phyloP scores from a whole-genome alignment of 805 yeast genomes.

The Torulaspora indica region DNA sequence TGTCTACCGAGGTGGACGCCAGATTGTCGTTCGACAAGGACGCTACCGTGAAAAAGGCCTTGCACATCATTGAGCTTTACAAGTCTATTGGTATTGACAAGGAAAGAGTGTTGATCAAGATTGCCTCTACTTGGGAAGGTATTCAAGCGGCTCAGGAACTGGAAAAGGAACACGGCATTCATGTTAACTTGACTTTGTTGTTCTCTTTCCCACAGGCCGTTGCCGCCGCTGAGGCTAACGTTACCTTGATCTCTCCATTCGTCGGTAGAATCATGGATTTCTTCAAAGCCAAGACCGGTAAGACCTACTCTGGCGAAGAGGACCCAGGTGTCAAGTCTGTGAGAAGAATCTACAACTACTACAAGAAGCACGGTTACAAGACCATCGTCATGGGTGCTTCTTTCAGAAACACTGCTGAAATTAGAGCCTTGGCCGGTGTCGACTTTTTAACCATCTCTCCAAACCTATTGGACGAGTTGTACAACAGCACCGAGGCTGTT shows the following conservation, averaged over 20 bases:
- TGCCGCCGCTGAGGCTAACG: slow-evolving; percentile 97
- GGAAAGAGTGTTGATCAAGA: slow-evolving; percentile 90
- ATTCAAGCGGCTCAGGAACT: slow-evolving; percentile 96
- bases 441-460: slow-evolving; percentile 96
- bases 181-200: slow-evolving; percentile 90
- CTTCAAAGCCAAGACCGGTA: slow-evolving; percentile 92
- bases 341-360: slow-evolving; percentile 86
- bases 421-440: slow-evolving; percentile 93
- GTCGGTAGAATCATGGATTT: slow-evolving; percentile 99
- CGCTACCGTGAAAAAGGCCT: slow-evolving; percentile 90
- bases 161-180: slow-evolving; percentile 85
- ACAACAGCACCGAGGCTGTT: slow-evolving; percentile 70
- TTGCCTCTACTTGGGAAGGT: slow-evolving; percentile 99
- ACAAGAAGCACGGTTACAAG: slow-evolving; percentile 93
- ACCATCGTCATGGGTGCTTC: slow-evolving; percentile 99
- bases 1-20: slow-evolving; percentile 98
- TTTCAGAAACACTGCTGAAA: slow-evolving; percentile 95
- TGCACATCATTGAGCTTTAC: slow-evolving; percentile 83
- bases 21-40: slow-evolving; percentile 94
- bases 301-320: slow-evolving; percentile 64
- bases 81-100: slow-evolving; percentile 76
- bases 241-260: slow-evolving; percentile 95
- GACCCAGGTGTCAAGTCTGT: slow-evolving; percentile 98
- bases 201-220: slow-evolving; percentile 97
- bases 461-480: slow-evolving; percentile 79